These are phyloP conservation scores for Basipetospora chlamydospora DNA, from an alignment of 2,329 filamentous ascomycete genomes.

Conservation along the genomic window DNA sequence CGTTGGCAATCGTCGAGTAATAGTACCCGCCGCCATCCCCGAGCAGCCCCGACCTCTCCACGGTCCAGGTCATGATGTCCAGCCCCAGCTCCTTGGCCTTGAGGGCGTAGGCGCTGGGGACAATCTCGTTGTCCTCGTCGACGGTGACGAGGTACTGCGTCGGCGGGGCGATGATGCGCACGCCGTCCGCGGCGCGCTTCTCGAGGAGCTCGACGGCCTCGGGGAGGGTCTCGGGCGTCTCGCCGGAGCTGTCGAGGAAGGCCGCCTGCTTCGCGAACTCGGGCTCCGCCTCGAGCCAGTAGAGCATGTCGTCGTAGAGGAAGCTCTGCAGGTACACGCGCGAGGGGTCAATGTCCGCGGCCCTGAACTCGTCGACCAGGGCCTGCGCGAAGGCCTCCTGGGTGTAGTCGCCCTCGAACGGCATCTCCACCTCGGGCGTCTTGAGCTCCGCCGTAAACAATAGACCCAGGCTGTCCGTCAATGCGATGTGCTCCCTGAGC, in stretches of 20 bases:
- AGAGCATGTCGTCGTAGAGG: constrained; percentile 46
- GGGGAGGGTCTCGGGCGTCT: constrained; percentile 33
- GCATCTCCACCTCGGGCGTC: constrained; percentile 55
- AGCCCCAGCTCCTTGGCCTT: constrained; percentile 46
- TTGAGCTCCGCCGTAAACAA: constrained; percentile 56
- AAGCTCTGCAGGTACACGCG: constrained; percentile 53
- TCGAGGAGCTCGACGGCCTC: constrained; percentile 42
- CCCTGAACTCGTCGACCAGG: constrained; percentile 44
- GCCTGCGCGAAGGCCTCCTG: constrained; percentile 51
- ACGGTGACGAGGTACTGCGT: constrained; percentile 45
- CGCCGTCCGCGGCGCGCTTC: constrained; percentile 38
- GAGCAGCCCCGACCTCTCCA: constrained; percentile 51
- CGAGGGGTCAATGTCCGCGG: constrained; percentile 32
- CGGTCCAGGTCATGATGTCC: constrained; percentile 52
- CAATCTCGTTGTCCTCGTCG: constrained; percentile 32
- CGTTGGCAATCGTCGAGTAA: constrained; percentile 38
- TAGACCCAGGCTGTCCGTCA: constrained; percentile 42
- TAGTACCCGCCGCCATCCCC: constrained; percentile 39
- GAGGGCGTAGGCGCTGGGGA: constrained; percentile 48
- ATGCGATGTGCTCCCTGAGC: constrained; percentile 45
- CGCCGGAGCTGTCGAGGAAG: constrained; percentile 48
- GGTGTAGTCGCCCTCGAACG: constrained; percentile 49
- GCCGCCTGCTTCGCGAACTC: constrained; percentile 47
- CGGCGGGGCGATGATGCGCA: constrained; percentile 48
- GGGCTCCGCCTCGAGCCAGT: constrained; percentile 50